Conservation (phyloP, 2,329 filamentous ascomycete species). For the Xylaria sp. region DNA sequence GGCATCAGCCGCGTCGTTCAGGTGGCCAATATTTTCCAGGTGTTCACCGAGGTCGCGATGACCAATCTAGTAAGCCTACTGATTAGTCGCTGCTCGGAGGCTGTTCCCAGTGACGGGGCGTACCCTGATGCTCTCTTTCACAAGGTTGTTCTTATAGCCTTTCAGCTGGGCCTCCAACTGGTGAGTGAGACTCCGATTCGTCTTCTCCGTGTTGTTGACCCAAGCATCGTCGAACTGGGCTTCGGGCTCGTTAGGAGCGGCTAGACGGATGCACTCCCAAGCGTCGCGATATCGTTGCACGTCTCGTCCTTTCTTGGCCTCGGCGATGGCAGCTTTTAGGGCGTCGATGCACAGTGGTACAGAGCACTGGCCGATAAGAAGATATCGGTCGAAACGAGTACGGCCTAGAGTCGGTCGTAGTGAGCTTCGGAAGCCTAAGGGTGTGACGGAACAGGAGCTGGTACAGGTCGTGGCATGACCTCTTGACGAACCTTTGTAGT, state of each 20-base stretch:
- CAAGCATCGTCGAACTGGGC: constrained; percentile 76
- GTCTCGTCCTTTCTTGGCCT: constrained; percentile 82
- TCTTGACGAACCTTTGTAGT: constrained; percentile 78
- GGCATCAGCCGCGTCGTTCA: constrained; percentile 77
- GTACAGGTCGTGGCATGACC: not conserved
- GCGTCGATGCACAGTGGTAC: constrained; percentile 82
- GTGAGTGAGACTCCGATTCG: constrained; percentile 75
- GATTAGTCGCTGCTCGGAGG: constrained; percentile 4
- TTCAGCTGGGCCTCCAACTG: constrained; percentile 88
- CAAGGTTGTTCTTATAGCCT: constrained; percentile 94
- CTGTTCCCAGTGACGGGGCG: constrained; percentile 15
- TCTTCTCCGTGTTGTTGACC: constrained; percentile 74
- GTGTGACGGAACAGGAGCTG: not conserved
- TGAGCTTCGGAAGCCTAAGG: constrained; percentile 13
- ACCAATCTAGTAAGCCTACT: constrained; percentile 74
- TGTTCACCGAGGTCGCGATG: constrained; percentile 92
- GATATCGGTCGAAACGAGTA: constrained; percentile 82
- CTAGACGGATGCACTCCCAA: constrained; percentile 70
- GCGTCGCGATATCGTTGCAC: constrained; percentile 76
- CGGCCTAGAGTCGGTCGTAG: constrained; percentile 65
- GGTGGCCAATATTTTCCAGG: constrained; percentile 81
- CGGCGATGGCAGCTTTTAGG: constrained; percentile 77
- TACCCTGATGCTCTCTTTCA: constrained; percentile 96
- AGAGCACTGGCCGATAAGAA: constrained; percentile 83
- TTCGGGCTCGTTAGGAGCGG: constrained; percentile 75